Base-by-base conservation (phyloP, 2,329 filamentous ascomycete genomes). In the Pseudocercospora eumusae region DNA sequence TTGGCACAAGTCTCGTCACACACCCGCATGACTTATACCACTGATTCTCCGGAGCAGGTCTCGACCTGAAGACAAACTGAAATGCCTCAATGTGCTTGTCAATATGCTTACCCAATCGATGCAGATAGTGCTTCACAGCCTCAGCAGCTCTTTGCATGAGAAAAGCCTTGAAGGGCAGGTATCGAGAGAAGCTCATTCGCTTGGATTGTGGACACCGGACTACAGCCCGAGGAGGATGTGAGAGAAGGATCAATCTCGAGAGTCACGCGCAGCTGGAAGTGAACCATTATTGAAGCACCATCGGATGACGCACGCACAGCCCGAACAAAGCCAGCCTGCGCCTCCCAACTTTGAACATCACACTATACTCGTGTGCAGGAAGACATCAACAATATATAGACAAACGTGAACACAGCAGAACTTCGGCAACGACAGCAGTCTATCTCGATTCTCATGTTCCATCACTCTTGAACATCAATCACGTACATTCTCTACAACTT, bases 241-340 rank as follows among this genome's bases (percentile, higher is more conserved):
- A 25, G 15, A n/a, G 47, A 31, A 52, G 47, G 47, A 52, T 52
- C 13, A 52, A 40, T 40, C 6, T 7, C 4, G 21, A 23, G 23
- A 21, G 45, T 50, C 45, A 50, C 23, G 45, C 45, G 45, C 13
- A 50, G 18, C 45, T 23, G 7, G 13, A 25, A 23, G 45, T 25
- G 21, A 27, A 50, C 45, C 45, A 50, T 15, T 27, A 50, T 15
- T 27, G 45, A 27, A 27, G 23, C 20, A 23, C 20, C 23, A 2
- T 23, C 23, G 45, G 23, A 50, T 50, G 45, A 52, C 47, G 47
- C 8, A 4, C 31, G 47, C 47, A 52, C 47, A 52, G 47, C 47
- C 47, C 47, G 47, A 52, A 52, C 25, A 52, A 52, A 52, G 47
- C 47, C 10, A 52, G 23, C 21, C 23, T 52, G 47, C 47, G 47